Base-by-base conservation (phyloP, 192 early-diverging fungal genomes). In the Mortierella alpina region DNA sequence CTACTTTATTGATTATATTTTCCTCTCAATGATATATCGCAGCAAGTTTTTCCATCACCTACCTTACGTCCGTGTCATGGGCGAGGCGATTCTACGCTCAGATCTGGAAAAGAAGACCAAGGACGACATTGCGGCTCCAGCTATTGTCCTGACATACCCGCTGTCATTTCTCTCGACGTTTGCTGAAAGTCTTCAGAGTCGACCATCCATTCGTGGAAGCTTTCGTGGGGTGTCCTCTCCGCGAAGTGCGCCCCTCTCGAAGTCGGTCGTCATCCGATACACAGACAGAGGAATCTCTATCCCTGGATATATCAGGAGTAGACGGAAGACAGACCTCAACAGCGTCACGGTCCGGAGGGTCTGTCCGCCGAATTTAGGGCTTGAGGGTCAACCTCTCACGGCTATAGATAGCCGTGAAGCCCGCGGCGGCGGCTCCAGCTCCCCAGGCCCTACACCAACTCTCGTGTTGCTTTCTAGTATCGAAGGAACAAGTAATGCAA, bases 41-140 rank as follows among this genome's bases (percentile, higher is more conserved):
- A 80, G 77, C 10, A 80, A 80, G 53, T 80, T 80, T 46, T 80
- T 80, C 41, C 77, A 80, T 9, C 77, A 80, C 42, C 55, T 80
- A 5, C 77, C 77, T 7, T 59, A 58, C 59, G 66, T 72, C 14
- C 70, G 66, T n/a, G 50, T 80, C 15, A 59, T 72, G 39, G 77
- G 69, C 13, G 20, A 72, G 7, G 65, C 53, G 12, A 45, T 59
- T 4, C 46, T 63, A 12, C 52, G 77, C 15, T 72, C 65, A n/a
- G 77, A 72, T 9, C 65, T 80, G 46, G 70, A 68, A 13, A 13
- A 68, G 45, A 20, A 44, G 12, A 59, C 64, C 8, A 68, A 80
- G 7, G 67, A 70, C 14, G 67, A 77, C 31, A 22, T 63, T n/a
- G 74, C 69, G 10, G 7, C 54, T 42, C 42, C 65, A 2, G 17